Percentiles rank a stretch among this genome's conserved stretches.
phyloP scores from a whole-genome alignment of 2,329 filamentous ascomycete genomes.

The Colletotrichum viniferum region DNA sequence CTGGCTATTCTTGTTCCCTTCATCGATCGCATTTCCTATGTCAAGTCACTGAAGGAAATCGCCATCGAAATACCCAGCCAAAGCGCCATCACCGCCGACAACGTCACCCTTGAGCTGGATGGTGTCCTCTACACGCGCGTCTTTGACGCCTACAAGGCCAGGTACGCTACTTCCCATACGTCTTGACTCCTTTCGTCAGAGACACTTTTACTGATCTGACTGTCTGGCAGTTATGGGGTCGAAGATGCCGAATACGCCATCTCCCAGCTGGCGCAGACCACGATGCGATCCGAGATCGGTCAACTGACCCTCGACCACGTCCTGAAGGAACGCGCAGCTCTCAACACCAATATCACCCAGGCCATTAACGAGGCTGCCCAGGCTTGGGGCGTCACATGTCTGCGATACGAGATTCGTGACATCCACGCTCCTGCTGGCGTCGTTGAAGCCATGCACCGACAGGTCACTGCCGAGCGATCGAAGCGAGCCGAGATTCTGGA shows the following conservation, averaged over 20 bases:
- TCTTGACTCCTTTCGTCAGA: background rate
- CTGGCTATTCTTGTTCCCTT: slow-evolving; percentile 88
- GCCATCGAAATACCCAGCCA: slow-evolving; percentile 98
- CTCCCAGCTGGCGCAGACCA: slow-evolving; percentile 95
- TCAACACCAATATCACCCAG: slow-evolving; percentile 98
- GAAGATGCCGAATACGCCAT: slow-evolving; percentile 99
- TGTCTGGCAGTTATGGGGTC: slow-evolving; percentile 78
- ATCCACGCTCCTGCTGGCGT: slow-evolving; percentile 95
- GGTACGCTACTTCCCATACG: slow-evolving; percentile 52
- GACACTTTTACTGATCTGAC: background rate
- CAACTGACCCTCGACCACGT: slow-evolving; percentile 97
- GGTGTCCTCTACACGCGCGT: slow-evolving; percentile 95
- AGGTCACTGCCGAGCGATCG: slow-evolving; percentile 95
- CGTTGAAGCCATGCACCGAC: slow-evolving; percentile 96
- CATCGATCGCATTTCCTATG: slow-evolving; percentile 94
- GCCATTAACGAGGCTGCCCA: slow-evolving; percentile 98
- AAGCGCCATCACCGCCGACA: slow-evolving; percentile 97
- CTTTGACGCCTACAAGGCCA: slow-evolving; percentile 97
- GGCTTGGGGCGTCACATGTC: slow-evolving; percentile 94
- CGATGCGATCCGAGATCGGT: slow-evolving; percentile 98
- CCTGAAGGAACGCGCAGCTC: slow-evolving; percentile 91
- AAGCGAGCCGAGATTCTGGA: slow-evolving; percentile 98
- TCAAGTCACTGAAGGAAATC: slow-evolving; percentile 95
- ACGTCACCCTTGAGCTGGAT: slow-evolving; percentile 95
- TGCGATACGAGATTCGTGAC: slow-evolving; percentile 97